Base-by-base conservation (phyloP, 2,329 filamentous ascomycete genomes). In the Penicillium expansum region DNA sequence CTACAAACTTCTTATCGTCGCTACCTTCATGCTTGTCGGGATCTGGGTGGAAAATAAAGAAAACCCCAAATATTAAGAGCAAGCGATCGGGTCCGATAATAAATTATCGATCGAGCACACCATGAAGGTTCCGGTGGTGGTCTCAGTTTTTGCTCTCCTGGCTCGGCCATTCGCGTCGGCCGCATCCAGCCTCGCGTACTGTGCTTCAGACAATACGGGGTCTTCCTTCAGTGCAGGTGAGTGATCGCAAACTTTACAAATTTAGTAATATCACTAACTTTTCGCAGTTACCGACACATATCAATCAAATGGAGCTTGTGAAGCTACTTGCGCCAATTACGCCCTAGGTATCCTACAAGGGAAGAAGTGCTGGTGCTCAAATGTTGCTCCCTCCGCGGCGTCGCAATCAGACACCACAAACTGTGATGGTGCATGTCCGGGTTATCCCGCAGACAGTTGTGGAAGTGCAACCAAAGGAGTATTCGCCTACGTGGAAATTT, bases 321-420 rank as follows among this genome's bases (percentile, higher is more conserved):
- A 67, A 41, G 49, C 59, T 0, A 71, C 70, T 33, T 81, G 79
- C 63, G 63, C 62, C 22, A 65, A 71, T 32, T 81, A 78, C 62
- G 78, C 77, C 3, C 77, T 79, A 56, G 79, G 73, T 14, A 70
- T 81, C 37, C 55, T 80, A 10, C 77, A 78, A 61, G 75, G 69
- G n/a, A 72, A 76, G 52, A 66, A 69, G 18, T 81, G 79, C 65
- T 81, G 79, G 79, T 81, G 79, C 64, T 77, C 79, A 9, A 76
- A 81, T 57, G 75, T 78, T 50, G 69, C 68, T 13, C 79, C 79
- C 2, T 69, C 71, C 8, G 58, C 70, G 37, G 73, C 69, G 7
- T 70, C 71, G 8, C 71, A 67, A 44, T 66, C 68, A 14, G 54
- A 62, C 22, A 42, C 48, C 4, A 65, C 67, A 1, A 61, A 74